Percentiles rank a stretch among this genome's conserved stretches.
Evolutionary conservation across 495 filamentous ascomycete species (phyloP).

Genomic region (Pyrenopolyporus hunteri): DNA sequence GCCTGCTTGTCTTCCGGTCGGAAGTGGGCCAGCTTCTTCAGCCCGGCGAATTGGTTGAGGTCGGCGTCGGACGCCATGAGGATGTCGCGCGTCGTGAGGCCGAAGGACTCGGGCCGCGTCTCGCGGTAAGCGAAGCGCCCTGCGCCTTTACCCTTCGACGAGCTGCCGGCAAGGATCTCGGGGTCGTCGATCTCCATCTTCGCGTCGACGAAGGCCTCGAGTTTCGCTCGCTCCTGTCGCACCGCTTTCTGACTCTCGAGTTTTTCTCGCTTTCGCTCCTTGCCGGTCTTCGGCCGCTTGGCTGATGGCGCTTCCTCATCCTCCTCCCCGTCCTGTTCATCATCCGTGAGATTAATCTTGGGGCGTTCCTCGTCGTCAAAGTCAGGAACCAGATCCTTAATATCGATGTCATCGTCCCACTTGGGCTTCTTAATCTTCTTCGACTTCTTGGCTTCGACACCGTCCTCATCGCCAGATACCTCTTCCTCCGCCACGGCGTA

Average conservation of each 20-base stretch:
- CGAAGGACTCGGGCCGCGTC: slow-evolving; percentile 87
- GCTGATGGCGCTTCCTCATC: slow-evolving; percentile 50
- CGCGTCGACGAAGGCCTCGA: slow-evolving; percentile 86
- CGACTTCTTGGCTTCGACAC: slow-evolving; percentile 23
- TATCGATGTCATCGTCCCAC: slow-evolving; percentile 97
- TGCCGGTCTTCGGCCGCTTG: slow-evolving; percentile 66
- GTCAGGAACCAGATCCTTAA: slow-evolving; percentile 87
- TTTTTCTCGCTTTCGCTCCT: slow-evolving; percentile 67
- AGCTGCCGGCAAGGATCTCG: slow-evolving; percentile 54
- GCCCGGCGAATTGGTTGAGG: slow-evolving; percentile 86
- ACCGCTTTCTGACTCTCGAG: slow-evolving; percentile 74
- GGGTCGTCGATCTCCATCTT: slow-evolving; percentile 75
- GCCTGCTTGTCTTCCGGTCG: slow-evolving; percentile 85
- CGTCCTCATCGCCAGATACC: slow-evolving; percentile 53
- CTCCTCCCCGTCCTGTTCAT: slow-evolving; percentile 41
- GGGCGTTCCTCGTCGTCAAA: slow-evolving; percentile 70
- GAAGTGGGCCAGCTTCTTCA: slow-evolving; percentile 94
- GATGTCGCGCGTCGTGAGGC: slow-evolving; percentile 87
- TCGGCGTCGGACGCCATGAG: slow-evolving; percentile 86
- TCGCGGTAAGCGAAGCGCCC: slow-evolving; percentile 85
- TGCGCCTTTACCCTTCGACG: slow-evolving; percentile 26
- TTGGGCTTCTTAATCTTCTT: slow-evolving; percentile 82
- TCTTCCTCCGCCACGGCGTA: slow-evolving; percentile 71
- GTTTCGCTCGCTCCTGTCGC: slow-evolving; percentile 77
- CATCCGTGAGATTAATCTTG: slow-evolving; percentile 59